Evolutionary conservation across 2,329 filamentous ascomycete species (phyloP), one percentile per base, ranked within the genome.

Genomic region (Claviceps maximensis): DNA sequence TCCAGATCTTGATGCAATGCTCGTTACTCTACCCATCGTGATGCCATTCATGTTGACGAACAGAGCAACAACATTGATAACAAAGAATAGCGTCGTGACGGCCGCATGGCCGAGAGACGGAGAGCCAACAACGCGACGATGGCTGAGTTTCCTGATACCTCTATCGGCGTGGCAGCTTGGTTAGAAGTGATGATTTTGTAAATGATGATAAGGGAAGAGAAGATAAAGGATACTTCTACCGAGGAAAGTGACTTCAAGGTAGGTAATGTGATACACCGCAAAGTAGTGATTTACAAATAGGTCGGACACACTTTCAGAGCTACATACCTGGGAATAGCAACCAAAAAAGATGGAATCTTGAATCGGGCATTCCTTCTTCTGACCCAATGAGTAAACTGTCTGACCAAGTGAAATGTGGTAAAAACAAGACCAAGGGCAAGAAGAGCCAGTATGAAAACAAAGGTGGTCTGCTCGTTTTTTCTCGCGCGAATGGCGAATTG

Each of bases 1-100:
- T 53, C 64, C 70, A 15, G 67, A 60, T 42, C 70, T 60, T 23
- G 70, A 63, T 2, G 64, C 67, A n/a, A 72, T 45, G 51, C 70
- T 71, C 23, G 63, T 60, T 29, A 61, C 55, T 29, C 64, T 54
- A 0, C 60, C 47, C 57, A 69, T 56, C 23, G 59, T 62, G 12
- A 59, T 50, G 47, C 64, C 62, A 52, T 70, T 61, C n/a, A 67
- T 54, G 51, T 67, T 63, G 9, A 61, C 62, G 45, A 73, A 67
- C 6, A 61, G 58, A 19, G 65, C 54, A 17, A 64, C 53, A 17
- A 69, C 15, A 48, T 72, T 72, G 47, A 70, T 59, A 5, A 56
- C 58, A 7, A 68, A 12, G 36, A 69, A 73, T 4, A 58, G 33
- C 10, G 57, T 40, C 31, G 67, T 57, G 9, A 68, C 45, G 9